These are phyloP conservation scores for Mycena galericulata DNA, from an alignment of 768 basidiomycete species.

Conservation along the genomic window DNA sequence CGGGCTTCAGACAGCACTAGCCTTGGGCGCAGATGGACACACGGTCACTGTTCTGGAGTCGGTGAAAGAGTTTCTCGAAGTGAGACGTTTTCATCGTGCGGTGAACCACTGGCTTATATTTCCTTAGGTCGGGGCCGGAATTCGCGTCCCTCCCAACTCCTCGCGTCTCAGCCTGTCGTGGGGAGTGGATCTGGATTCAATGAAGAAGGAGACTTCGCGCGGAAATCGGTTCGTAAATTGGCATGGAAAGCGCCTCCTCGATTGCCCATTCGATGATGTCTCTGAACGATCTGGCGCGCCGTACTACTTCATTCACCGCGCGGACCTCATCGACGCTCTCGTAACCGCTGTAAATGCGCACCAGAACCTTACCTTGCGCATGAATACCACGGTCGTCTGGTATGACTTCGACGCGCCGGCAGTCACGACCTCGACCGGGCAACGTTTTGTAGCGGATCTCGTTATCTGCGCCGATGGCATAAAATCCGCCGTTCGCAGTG, in stretches of 20 bases:
- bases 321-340: constrained; percentile 53
- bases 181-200: constrained; percentile 27
- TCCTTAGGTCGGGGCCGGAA: constrained; percentile 53
- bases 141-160: constrained; percentile 48
- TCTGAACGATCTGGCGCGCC: constrained; percentile 46
- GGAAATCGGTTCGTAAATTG: constrained; percentile 35
- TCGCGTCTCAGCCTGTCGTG: constrained; percentile 28
- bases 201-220: constrained; percentile 24
- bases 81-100: background rate
- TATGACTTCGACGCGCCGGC: constrained; percentile 43
- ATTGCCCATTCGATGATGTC: constrained; percentile 29
- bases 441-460: constrained; percentile 49
- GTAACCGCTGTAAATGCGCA: constrained; percentile 41
- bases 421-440: constrained; percentile 49
- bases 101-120: background rate
- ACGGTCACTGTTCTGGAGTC: constrained; percentile 28
- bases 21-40: constrained; percentile 32
- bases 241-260: constrained; percentile 23
- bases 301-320: constrained; percentile 59
- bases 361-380: constrained; percentile 41
- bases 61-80: constrained; percentile 29
- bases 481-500: constrained; percentile 37
- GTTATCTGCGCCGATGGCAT: constrained; percentile 53
- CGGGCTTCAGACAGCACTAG: constrained; percentile 37
- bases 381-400: constrained; percentile 39